Evolutionary conservation across 2,329 filamentous ascomycete genomes (phyloP).

Genomic region (Myriosclerotinia curreyana): DNA sequence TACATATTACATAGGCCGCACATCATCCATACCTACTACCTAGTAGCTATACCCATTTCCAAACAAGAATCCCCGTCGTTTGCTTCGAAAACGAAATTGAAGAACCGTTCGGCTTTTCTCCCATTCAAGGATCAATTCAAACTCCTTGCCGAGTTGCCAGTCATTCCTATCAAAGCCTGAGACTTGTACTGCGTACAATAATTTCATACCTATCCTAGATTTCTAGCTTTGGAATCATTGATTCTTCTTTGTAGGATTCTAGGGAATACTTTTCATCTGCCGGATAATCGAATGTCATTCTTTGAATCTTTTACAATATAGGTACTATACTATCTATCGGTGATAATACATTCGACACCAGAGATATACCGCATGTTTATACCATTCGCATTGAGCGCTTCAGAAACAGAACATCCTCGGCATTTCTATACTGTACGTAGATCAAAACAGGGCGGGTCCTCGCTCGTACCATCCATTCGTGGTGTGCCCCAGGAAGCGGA

Average conservation of each 20-base stretch:
- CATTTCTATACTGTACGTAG: constrained; percentile 10
- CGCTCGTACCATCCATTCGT: constrained; percentile 18
- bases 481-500: constrained; percentile 17
- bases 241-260: constrained; percentile 1
- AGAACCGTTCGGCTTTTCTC: background rate
- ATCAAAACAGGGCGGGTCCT: constrained; percentile 21
- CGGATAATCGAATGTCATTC: background rate
- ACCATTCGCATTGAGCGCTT: constrained; percentile 12
- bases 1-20: constrained; percentile 7
- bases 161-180: background rate
- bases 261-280: background rate
- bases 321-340: background rate
- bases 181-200: too few relatives aligned
- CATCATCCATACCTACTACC: constrained; percentile 1
- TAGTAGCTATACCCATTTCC: background rate
- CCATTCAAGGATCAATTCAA: background rate
- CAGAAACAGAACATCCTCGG: constrained; percentile 16
- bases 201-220: background rate
- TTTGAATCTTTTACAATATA: background rate
- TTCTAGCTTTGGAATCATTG: constrained; percentile 11
- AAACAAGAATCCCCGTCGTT: constrained; percentile 12
- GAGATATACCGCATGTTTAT: background rate
- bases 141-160: background rate
- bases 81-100: constrained; percentile 14
- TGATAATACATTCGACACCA: background rate